Percentiles rank a stretch among this genome's conserved stretches.
Evolutionary conservation across 192 early-diverging fungal species (phyloP).

Genomic region (Diversispora epigaea): DNA sequence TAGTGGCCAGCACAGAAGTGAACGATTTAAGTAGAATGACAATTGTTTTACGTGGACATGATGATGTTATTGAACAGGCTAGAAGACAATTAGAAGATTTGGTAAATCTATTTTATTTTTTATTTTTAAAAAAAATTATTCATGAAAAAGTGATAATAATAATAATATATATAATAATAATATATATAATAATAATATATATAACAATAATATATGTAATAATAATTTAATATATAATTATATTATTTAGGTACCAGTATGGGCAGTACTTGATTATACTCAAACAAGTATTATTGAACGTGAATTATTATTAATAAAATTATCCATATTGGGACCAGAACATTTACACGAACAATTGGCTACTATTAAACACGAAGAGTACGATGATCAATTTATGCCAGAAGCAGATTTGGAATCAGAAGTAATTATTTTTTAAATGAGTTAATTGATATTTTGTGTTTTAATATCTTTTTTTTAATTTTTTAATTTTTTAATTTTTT

Average conservation of each 20-base stretch:
- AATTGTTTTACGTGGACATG: conserved; percentile 87
- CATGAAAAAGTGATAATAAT: too few relatives aligned
- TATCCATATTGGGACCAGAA: conserved; percentile 75
- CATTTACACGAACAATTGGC: conserved; percentile 57
- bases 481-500: background rate
- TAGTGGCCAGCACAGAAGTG: conserved; percentile 95
- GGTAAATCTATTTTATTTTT: conserved; percentile 48
- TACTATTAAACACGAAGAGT: conserved; percentile 39
- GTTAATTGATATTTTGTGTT: too few relatives aligned
- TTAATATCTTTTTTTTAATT: background rate
- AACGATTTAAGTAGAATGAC: conserved; percentile 93
- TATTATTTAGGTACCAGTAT: conserved; percentile 71
- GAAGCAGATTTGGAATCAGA: conserved; percentile 22
- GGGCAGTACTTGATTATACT: conserved; percentile 97
- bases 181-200: too few relatives aligned
- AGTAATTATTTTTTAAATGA: background rate
- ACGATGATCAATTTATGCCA: conserved; percentile 39
- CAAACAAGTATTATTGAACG: conserved; percentile 85
- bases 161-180: too few relatives aligned
- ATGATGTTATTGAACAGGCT: conserved; percentile 85
- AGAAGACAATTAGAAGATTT: conserved; percentile 92
- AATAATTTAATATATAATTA: too few relatives aligned
- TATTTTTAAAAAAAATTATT: conserved; percentile 2
- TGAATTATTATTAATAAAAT: conserved; percentile 92
- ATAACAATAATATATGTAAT: too few relatives aligned